A percentile compares a stretch with the other conserved stretches of the same genome.
Evolutionary conservation across 2,329 filamentous ascomycete genomes (phyloP).

Genomic region (Talaromyces sp.): DNA sequence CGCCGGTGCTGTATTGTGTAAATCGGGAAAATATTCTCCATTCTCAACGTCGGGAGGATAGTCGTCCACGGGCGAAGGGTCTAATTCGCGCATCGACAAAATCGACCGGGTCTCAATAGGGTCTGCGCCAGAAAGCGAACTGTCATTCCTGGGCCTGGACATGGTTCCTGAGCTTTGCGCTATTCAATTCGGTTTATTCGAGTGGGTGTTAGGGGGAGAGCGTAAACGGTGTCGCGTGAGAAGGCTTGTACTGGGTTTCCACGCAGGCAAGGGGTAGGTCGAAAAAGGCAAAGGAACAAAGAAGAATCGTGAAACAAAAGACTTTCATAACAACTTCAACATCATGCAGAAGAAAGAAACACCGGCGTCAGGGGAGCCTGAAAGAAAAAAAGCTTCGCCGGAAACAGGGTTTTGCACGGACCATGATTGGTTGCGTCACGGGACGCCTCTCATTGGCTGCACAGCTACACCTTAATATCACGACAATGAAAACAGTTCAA

Average conservation of each 20-base stretch:
- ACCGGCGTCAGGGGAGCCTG: not conserved
- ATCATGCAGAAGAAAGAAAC: not conserved
- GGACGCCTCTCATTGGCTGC: not conserved
- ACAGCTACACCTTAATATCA: not conserved
- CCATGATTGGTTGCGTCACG: conserved; percentile 6
- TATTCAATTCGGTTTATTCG: not conserved
- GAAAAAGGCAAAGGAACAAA: not conserved
- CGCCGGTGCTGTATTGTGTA: conserved; percentile 12
- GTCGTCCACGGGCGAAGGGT: conserved; percentile 73
- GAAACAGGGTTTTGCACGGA: not conserved
- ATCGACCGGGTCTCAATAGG: conserved; percentile 43
- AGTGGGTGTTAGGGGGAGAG: not conserved
- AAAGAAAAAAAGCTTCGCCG: conserved; percentile 13
- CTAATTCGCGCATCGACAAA: conserved; percentile 68
- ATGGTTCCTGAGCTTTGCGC: not conserved
- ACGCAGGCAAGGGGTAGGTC: not conserved
- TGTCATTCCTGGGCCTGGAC: conserved; percentile 6
- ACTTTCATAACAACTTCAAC: not conserved
- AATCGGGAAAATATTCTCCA: conserved; percentile 41
- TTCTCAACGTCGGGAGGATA: conserved; percentile 43
- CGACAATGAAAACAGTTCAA: not conserved
- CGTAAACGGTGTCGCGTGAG: not conserved
- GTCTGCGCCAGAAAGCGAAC: conserved; percentile 18
- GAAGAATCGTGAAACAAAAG: not conserved
- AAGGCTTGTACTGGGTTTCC: not conserved